A percentile compares a stretch with the other conserved stretches of the same genome.
Conservation (phyloP, 345 rosid species). For the Brassica juncea region DNA sequence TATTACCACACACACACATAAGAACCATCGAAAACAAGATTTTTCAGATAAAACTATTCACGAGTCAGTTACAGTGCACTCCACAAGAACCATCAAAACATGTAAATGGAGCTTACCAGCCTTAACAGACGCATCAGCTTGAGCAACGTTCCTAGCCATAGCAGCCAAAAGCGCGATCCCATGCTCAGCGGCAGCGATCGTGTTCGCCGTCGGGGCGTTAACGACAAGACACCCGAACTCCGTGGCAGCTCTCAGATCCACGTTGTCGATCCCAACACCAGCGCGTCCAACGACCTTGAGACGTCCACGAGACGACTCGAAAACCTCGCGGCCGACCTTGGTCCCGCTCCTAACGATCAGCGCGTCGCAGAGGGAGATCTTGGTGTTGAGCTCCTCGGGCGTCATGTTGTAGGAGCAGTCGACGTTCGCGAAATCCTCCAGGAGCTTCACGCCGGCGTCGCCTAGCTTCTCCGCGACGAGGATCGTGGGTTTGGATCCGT, state of each 20-base stretch:
- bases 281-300: constrained; percentile 94
- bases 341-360: constrained; percentile 84
- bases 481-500: constrained; percentile 70
- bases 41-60: background rate
- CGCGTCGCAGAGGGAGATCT: constrained; percentile 92
- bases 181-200: constrained; percentile 92
- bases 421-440: constrained; percentile 64
- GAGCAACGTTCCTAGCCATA: constrained; percentile 90
- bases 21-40: background rate
- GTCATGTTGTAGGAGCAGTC: constrained; percentile 82
- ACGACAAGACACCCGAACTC: constrained; percentile 90
- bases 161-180: constrained; percentile 87
- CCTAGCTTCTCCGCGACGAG: constrained; percentile 90
- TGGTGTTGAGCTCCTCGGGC: constrained; percentile 83
- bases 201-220: constrained; percentile 91
- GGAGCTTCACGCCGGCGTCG: constrained; percentile 62
- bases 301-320: constrained; percentile 75
- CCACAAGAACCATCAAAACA: constrained; percentile 5
- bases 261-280: constrained; percentile 93
- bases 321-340: constrained; percentile 74
- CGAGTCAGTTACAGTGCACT: background rate
- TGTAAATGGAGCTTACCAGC: constrained; percentile 58
- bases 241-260: constrained; percentile 90
- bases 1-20: too few species aligned
- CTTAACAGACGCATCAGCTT: constrained; percentile 84